A percentile compares a stretch with the other conserved stretches of the same genome.
Conservation (phyloP, 2,329 filamentous ascomycete species). For the Helicocarpus griseus region DNA sequence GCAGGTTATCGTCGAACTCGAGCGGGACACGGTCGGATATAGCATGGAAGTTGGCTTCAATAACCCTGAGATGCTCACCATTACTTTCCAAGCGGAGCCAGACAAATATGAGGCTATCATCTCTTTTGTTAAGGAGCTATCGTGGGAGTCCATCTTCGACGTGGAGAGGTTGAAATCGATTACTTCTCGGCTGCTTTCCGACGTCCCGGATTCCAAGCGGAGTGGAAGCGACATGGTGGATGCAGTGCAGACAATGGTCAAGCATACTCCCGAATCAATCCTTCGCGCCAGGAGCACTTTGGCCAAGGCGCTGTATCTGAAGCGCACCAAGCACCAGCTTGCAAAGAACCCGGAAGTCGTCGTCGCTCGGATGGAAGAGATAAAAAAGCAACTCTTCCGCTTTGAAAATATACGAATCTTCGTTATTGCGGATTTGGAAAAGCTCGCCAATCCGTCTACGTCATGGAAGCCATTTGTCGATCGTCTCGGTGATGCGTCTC, state of each 20-base stretch:
- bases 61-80: conserved; percentile 66
- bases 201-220: conserved; percentile 86
- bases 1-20: conserved; percentile 80
- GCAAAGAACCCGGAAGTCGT: conserved; percentile 66
- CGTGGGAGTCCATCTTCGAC: conserved; percentile 86
- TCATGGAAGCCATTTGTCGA: conserved; percentile 62
- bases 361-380: conserved; percentile 63
- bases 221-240: conserved; percentile 58
- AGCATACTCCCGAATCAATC: conserved; percentile 67
- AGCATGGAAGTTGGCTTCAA: conserved; percentile 57
- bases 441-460: conserved; percentile 63
- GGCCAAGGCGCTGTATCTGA: conserved; percentile 79
- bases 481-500: conserved; percentile 41
- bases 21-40: conserved; percentile 84
- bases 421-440: conserved; percentile 70
- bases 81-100: conserved; percentile 77
- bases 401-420: conserved; percentile 79
- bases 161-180: conserved; percentile 52
- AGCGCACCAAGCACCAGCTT: conserved; percentile 71
- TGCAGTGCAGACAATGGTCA: conserved; percentile 62
- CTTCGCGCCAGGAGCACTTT: conserved; percentile 70
- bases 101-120: conserved; percentile 79
- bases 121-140: conserved; percentile 72
- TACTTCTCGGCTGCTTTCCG: conserved; percentile 74
- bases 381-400: conserved; percentile 67